Conservation (phyloP, 1,139 yeast genomes). For the Candida gigantensis region DNA sequence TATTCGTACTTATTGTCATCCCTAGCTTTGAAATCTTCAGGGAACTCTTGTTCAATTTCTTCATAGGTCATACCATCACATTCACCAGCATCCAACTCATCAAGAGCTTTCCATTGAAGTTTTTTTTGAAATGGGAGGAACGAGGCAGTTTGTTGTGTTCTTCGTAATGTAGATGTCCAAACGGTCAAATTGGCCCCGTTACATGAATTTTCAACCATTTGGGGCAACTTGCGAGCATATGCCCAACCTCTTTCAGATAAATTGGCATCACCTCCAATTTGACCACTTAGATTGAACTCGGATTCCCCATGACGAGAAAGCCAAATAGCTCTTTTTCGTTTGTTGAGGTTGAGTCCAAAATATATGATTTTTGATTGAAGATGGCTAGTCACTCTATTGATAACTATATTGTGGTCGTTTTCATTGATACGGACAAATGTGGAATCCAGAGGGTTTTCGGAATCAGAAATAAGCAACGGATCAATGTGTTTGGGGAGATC, state of each 20-base stretch:
- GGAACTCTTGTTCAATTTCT: constrained; percentile 69
- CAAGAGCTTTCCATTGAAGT: constrained; percentile 94
- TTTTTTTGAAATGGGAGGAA: constrained; percentile 75
- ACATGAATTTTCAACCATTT: constrained; percentile 61
- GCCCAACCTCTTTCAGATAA: constrained; percentile 82
- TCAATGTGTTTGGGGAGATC: neutral
- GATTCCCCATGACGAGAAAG: constrained; percentile 95
- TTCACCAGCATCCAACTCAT: constrained; percentile 96
- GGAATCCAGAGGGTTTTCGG: constrained; percentile 54
- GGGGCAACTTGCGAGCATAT: constrained; percentile 80
- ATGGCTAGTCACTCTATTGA: constrained; percentile 85
- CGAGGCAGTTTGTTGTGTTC: constrained; percentile 93
- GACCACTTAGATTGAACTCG: constrained; percentile 86
- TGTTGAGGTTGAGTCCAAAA: constrained; percentile 92
- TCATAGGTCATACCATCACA: constrained; percentile 95
- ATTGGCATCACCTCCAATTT: constrained; percentile 94
- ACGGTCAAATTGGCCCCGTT: constrained; percentile 82
- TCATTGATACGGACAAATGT: constrained; percentile 2
- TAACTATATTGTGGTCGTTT: constrained; percentile 53
- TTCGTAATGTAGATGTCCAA: constrained; percentile 91
- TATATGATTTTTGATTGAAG: constrained; percentile 91
- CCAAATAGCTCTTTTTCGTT: constrained; percentile 90
- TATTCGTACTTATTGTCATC: constrained; percentile 96
- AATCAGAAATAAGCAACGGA: constrained; percentile 84
- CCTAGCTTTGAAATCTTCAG: constrained; percentile 88